Base-by-base conservation (phyloP, 495 filamentous ascomycete genomes). In the Lasiosphaeria hispida region DNA sequence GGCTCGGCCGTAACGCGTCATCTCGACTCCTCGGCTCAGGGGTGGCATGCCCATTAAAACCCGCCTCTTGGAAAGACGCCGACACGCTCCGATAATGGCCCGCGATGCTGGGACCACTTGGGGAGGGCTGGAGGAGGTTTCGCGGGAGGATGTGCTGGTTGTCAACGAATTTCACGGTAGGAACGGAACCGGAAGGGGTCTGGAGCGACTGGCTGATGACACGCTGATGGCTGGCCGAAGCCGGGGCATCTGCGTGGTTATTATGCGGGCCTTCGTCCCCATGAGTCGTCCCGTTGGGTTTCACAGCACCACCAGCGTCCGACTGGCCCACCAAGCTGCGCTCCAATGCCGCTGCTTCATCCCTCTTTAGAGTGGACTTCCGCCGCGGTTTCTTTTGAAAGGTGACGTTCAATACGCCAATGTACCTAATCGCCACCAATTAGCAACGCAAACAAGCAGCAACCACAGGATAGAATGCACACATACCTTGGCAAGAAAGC, bases 331-430 rank as follows among this genome's bases (percentile, higher is more conserved):
- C 9, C 33, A 50, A 47, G 8, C 34, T 47, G 4, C 62, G 63
- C 8, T 70, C 70, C 34, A 43, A 9, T 5, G 52, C 49, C 7
- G 59, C 60, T 7, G 48, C 48, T 4, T 81, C 81, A 17, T 80
- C 73, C 57, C 74, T 74, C 48, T 63, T 80, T 34, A 71, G 63
- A 4, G 72, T 73, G 59, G 87, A 90, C 61, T 82, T 83, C 35
- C 81, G 83, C 48, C 91, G 90, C 6, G 83, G 75, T 40, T 84
- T 86, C 71, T 95, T 96, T 18, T 92, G 91, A 70, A 92, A 97
- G 0, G 94, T 97, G 11, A 97, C 94, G 69, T 98, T 98, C 39
- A 98, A 76, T 41, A 98, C 94, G 17, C 94, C 94, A 59, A 98
- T 97, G 63, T 98, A 98, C 69, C 94, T 94, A 41, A 11, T 43